Evolutionary conservation across 495 filamentous ascomycete species (phyloP).

Genomic region (Poronia punctata): DNA sequence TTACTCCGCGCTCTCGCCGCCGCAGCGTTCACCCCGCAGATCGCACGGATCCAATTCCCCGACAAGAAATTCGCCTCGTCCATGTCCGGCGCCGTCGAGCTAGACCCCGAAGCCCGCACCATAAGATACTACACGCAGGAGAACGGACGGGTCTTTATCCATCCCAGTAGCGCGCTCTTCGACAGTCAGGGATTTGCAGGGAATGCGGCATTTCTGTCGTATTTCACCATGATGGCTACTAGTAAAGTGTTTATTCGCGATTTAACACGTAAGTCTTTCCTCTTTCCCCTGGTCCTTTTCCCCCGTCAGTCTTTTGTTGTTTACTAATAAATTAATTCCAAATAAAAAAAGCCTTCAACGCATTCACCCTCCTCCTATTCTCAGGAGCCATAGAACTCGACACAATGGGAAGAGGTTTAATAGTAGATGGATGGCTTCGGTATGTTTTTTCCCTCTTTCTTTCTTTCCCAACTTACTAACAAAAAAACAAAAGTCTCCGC

Average conservation of each 20-base stretch:
- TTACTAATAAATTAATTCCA: slow-evolving; percentile 9
- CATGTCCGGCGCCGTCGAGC: slow-evolving; percentile 76
- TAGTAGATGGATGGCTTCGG: slow-evolving; percentile 91
- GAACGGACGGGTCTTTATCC: slow-evolving; percentile 82
- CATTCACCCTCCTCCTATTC: slow-evolving; percentile 87
- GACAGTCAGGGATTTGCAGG: slow-evolving; percentile 66
- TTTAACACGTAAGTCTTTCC: slow-evolving; percentile 63
- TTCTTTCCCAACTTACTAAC: slow-evolving; percentile 3
- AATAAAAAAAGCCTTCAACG: slow-evolving; percentile 64
- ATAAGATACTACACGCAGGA: slow-evolving; percentile 91
- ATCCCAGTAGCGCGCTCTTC: slow-evolving; percentile 82
- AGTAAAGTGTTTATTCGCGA: slow-evolving; percentile 85
- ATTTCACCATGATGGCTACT: slow-evolving; percentile 85
- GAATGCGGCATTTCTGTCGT: slow-evolving; percentile 64
- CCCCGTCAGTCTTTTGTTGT: background rate
- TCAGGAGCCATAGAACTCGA: slow-evolving; percentile 77
- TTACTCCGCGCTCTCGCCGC: slow-evolving; percentile 86
- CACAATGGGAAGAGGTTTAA: slow-evolving; percentile 75
- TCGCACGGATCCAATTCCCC: slow-evolving; percentile 84
- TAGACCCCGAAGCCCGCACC: slow-evolving; percentile 84
- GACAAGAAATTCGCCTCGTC: slow-evolving; percentile 90
- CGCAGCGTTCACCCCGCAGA: slow-evolving; percentile 82
- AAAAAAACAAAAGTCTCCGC: slow-evolving; percentile 40
- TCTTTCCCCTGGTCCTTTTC: slow-evolving; percentile 1
- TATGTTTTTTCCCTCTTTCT: slow-evolving; percentile 4